A percentile compares a stretch with the other conserved stretches of the same genome.
Evolutionary conservation across 2,329 filamentous ascomycete genomes (phyloP).

Genomic region (Xylaria sp.): DNA sequence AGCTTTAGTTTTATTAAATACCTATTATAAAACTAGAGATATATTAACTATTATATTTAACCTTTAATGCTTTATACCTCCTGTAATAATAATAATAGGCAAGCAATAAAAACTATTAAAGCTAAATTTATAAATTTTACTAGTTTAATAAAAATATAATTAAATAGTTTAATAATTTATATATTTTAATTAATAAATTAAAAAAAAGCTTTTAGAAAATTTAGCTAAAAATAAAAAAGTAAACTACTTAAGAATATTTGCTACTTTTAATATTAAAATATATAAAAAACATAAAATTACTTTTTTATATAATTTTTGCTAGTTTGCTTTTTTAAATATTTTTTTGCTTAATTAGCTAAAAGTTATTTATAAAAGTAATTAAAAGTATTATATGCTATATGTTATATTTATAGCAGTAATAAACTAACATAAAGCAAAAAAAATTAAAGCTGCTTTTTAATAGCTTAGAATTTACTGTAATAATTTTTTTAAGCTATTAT

Average conservation of each 20-base stretch:
- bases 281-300: neutral
- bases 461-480: neutral
- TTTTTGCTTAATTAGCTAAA: conserved; percentile 5
- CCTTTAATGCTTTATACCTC: no score
- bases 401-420: neutral
- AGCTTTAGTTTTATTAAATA: no score
- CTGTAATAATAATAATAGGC: neutral
- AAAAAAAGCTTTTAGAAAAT: neutral
- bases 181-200: neutral
- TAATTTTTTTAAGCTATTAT: neutral
- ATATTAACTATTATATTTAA: no score
- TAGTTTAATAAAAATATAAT: neutral
- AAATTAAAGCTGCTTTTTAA: neutral
- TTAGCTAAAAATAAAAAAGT: neutral
- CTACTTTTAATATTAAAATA: neutral
- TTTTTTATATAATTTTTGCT: neutral
- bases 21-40: no score
- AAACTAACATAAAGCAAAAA: conserved; percentile 1
- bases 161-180: neutral
- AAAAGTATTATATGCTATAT: conserved; percentile 4
- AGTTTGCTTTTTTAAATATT: neutral
- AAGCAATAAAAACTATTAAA: neutral
- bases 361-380: neutral
- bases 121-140: neutral
- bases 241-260: neutral